phyloP scores from a whole-genome alignment of 106 monocot species.

The Dendrobium huoshanense region DNA sequence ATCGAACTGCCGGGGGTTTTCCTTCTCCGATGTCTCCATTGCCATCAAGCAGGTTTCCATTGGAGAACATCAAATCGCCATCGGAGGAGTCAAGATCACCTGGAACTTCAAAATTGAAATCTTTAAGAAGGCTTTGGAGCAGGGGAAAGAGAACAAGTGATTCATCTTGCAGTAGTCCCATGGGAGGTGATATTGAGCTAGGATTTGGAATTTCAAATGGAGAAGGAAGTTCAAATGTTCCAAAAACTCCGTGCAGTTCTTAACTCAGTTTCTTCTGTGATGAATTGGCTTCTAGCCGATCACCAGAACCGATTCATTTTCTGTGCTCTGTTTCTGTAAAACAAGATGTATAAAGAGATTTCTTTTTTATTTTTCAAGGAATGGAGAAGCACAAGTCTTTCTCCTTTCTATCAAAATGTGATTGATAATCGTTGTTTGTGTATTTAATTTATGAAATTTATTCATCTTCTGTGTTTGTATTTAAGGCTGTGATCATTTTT shows the following conservation, averaged over 20 bases:
- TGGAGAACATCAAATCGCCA: slow-evolving; percentile 1
- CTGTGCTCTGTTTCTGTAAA: neutral
- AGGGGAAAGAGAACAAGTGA: slow-evolving; percentile 4
- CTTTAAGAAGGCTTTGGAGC: slow-evolving; percentile 16
- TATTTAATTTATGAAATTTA: neutral
- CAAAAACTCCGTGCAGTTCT: slow-evolving; percentile 3
- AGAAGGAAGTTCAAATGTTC: slow-evolving; percentile 2
- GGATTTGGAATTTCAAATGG: neutral
- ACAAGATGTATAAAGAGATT: neutral
- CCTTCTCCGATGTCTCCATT: neutral
- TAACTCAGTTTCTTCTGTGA: neutral
- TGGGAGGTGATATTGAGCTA: slow-evolving; percentile 8
- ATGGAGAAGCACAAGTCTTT: neutral
- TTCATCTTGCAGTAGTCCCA: neutral
- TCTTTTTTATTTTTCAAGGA: neutral
- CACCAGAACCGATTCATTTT: neutral
- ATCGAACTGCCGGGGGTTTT: neutral
- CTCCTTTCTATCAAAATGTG: neutral
- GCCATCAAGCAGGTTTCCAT: neutral
- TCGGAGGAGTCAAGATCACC: neutral
- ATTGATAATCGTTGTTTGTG: neutral
- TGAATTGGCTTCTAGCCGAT: slow-evolving; percentile 2
- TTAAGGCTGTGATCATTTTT: no score
- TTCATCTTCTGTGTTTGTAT: neutral
- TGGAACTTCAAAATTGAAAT: neutral